Evolutionary conservation across 1,284 basidiomycete genomes (phyloP), one percentile per base, ranked within the genome.

Genomic region (Sporisorium graminicola): DNA sequence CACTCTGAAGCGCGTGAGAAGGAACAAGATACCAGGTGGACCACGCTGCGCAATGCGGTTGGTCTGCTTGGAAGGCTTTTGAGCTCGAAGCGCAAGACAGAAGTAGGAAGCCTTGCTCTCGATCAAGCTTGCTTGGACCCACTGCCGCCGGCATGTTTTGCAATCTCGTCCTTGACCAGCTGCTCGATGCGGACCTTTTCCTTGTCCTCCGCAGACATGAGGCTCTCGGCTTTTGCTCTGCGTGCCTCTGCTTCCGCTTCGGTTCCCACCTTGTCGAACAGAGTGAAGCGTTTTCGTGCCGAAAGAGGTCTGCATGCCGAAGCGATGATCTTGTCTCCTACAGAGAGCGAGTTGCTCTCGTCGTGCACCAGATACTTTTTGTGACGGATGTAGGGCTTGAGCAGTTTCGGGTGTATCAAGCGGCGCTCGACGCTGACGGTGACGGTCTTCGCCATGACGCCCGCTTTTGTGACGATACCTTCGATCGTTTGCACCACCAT

Each of bases 351-450:
- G 58, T 70, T 66, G 13, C 73, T 42, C 24, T 74, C 71, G 60
- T 83, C 82, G 66, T 83, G 82, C 43, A 82, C 77, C 29, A 83
- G 78, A 56, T 82, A 83, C 74, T 83, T 83, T 43, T 76, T 79
- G 77, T 83, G 82, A 5, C 80, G 77, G 58, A 78, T 70, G 49
- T 74, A 80, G 6, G 77, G 69, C 79, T 83, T 83, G 68, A 78
- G 74, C 1, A 82, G 76, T 53, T 79, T 81, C 2, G 82, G 78
- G 50, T 82, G 82, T 47, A 70, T 71, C 65, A 82, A 66, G 31
- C 70, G 59, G 20, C 77, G 75, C 49, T 77, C 76, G 22, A 83
- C 82, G 16, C 74, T 80, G 69, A 83, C 74, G 2, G 82, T 83
- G 57, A 82, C 82, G 12, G 82, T 83, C 63, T 83, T 83, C 46